Evolutionary conservation across 345 rosid genomes (phyloP), one percentile per base, ranked within the genome.

Genomic region (Hibiscus trionum): DNA sequence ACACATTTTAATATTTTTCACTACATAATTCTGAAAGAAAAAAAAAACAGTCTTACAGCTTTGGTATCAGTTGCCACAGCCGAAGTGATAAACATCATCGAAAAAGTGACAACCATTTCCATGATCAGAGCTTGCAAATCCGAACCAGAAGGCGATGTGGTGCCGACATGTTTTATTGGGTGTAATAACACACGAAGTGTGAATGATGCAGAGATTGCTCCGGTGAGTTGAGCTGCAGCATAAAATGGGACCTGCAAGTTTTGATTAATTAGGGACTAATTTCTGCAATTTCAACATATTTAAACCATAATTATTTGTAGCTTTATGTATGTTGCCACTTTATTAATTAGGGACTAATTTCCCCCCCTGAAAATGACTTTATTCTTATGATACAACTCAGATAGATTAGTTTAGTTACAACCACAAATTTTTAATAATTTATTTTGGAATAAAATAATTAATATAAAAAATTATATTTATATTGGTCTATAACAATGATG

Each of bases 101-200:
- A 70, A 75, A 86, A 86, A 0, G 87, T 84, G 5, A 82, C 90
- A 9, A 84, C 77, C 17, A 81, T 76, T 77, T 84, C 87, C 90
- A 83, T 86, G 76, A 81, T 42, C 10, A 83, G 82, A 77, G 86
- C 89, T 79, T 86, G 85, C 53, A 66, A 2, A 15, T 81, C 82
- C 8, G 90, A 33, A 2, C 87, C 90, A 2, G 87, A 79, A 26
- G 90, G 87, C 27, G 87, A 69, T 74, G 90, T 84, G 0, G 78
- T 82, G 49, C 90, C 90, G 1, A 82, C 5, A 31, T 35, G 70
- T 79, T 69, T 68, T 57, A 82, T 82, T 4, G 87, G 87, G 55
- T 84, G 77, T 21, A 86, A 63, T 24, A 86, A 53, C 10, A 63
- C 76, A 50, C 74, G 74, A 61, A 84, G 73, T 24, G 86, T 77